These are phyloP conservation scores for Mycena metata DNA, from an alignment of 768 basidiomycete species.

Conservation along the genomic window DNA sequence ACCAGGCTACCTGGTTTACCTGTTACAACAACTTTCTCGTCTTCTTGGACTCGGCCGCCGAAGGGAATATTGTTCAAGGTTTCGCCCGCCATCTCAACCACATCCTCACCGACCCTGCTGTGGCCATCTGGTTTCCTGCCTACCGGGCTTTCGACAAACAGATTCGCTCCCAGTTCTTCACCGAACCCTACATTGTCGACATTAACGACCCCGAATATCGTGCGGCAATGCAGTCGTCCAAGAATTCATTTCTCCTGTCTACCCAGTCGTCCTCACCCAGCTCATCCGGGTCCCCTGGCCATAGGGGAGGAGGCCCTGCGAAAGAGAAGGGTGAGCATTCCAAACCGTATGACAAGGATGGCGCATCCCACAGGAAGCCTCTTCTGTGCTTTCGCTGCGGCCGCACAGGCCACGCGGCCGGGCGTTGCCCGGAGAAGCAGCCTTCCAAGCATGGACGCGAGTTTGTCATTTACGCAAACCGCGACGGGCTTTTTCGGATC, in stretches of 20 bases:
- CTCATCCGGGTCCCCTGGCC: too few species aligned
- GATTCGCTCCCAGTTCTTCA: too few species aligned
- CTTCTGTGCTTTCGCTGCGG: constrained; percentile 26
- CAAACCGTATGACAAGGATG: not conserved
- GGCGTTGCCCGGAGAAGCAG: not conserved
- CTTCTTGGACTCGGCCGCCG: not conserved
- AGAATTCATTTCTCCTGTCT: too few species aligned
- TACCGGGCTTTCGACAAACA: constrained; percentile 10
- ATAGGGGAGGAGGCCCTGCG: too few species aligned
- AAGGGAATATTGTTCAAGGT: not conserved
- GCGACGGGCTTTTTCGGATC: constrained; percentile 22
- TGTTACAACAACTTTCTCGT: constrained; percentile 21
- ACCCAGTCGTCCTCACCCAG: too few species aligned
- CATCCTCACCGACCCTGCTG: not conserved
- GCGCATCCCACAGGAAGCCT: not conserved
- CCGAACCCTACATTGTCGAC: too few species aligned
- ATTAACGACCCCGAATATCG: too few species aligned
- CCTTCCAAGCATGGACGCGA: constrained; percentile 13
- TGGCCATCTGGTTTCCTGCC: constrained; percentile 4
- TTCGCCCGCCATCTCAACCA: constrained; percentile 11
- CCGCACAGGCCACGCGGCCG: constrained; percentile 1
- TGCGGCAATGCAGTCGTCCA: too few species aligned
- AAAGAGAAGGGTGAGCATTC: too few species aligned
- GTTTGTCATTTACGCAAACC: constrained; percentile 20
- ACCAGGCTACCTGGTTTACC: constrained; percentile 6